Evolutionary conservation across 352 stramenopile species (phyloP).

Genomic region (Aphanomyces stellatus): DNA sequence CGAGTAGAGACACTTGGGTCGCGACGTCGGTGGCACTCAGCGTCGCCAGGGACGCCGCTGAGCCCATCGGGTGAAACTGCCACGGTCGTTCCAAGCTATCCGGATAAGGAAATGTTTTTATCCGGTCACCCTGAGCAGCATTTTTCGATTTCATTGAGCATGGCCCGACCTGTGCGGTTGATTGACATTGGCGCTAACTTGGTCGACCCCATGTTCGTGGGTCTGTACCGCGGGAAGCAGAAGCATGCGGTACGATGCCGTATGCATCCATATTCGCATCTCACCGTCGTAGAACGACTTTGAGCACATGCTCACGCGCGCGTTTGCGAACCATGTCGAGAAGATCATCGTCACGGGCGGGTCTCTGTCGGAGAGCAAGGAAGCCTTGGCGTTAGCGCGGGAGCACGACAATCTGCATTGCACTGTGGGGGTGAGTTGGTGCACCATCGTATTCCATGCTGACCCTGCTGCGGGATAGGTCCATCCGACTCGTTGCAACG

Average conservation of each 20-base stretch:
- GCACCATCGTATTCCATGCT: too few relatives aligned
- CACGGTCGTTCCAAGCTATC: too few relatives aligned
- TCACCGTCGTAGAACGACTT: constrained; percentile 62
- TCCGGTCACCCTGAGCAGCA: too few relatives aligned
- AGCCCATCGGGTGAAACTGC: not conserved
- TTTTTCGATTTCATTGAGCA: not conserved
- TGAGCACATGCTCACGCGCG: constrained; percentile 75
- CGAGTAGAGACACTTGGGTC: not conserved
- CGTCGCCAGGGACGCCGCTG: not conserved
- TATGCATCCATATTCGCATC: not conserved
- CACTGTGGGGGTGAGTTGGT: constrained; percentile 55
- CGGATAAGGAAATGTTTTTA: too few relatives aligned
- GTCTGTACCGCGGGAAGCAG: constrained; percentile 83
- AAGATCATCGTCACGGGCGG: constrained; percentile 86
- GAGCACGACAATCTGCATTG: constrained; percentile 30
- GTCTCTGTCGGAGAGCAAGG: constrained; percentile 26
- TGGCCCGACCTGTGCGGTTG: constrained; percentile 24
- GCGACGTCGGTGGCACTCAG: not conserved
- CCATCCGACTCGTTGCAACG: constrained; percentile 89
- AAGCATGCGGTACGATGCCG: constrained; percentile 58
- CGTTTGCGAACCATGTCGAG: constrained; percentile 71
- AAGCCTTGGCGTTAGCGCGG: constrained; percentile 26
- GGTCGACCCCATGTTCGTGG: constrained; percentile 86
- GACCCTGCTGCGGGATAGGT: too few relatives aligned
- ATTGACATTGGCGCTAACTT: constrained; percentile 95